These are phyloP conservation scores for Orychophragmus violaceus DNA, from an alignment of 345 rosid genomes.

Conservation along the genomic window DNA sequence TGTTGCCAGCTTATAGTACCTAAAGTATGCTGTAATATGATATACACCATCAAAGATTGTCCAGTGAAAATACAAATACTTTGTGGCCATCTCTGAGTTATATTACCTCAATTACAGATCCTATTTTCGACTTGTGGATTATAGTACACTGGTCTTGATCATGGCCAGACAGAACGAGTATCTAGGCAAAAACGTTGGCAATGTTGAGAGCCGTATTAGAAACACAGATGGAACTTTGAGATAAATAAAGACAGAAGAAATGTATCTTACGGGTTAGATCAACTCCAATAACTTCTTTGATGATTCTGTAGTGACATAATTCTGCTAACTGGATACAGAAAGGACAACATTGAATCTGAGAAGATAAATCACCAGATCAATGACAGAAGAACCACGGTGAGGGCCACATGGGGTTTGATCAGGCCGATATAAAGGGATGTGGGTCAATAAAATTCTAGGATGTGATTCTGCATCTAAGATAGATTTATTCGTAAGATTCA, in stretches of 20 bases:
- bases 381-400: slow-evolving; percentile 51
- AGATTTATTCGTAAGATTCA: slow-evolving; percentile 4
- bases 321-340: slow-evolving; percentile 63
- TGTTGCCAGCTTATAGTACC: slow-evolving; percentile 97
- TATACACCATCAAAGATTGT: slow-evolving; percentile 16
- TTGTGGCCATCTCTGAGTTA: background rate
- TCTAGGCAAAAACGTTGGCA: slow-evolving; percentile 22
- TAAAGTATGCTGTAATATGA: slow-evolving; percentile 66
- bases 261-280: slow-evolving; percentile 64
- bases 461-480: slow-evolving; percentile 40
- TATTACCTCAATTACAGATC: slow-evolving; percentile 59
- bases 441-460: slow-evolving; percentile 77
- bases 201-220: background rate
- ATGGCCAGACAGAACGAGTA: slow-evolving; percentile 74
- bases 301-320: slow-evolving; percentile 63
- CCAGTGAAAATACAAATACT: background rate
- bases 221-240: background rate
- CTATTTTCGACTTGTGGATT: slow-evolving; percentile 43
- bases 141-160: slow-evolving; percentile 90
- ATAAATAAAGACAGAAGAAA: slow-evolving; percentile 11
- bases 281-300: slow-evolving; percentile 52
- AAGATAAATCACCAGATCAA: slow-evolving; percentile 61
- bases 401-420: slow-evolving; percentile 71
- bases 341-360: background rate
- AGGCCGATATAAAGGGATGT: slow-evolving; percentile 76